These are phyloP conservation scores for Brassica napus DNA, from an alignment of 345 rosid species.

Conservation along the genomic window DNA sequence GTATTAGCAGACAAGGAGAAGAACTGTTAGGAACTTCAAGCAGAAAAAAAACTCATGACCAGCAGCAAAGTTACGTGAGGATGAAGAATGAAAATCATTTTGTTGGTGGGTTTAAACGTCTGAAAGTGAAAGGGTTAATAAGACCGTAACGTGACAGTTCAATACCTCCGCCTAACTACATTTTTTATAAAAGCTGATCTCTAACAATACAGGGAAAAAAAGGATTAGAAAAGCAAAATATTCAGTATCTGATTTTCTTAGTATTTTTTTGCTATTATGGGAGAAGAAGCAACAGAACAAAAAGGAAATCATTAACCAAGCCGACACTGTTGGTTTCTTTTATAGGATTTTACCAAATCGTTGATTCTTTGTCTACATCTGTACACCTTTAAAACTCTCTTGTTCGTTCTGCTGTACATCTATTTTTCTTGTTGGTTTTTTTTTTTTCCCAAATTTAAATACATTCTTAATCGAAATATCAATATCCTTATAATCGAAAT, in stretches of 20 bases:
- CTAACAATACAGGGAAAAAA: not conserved
- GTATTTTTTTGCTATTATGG: slow-evolving; percentile 7
- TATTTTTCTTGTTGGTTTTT: not conserved
- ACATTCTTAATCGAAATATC: too few species aligned
- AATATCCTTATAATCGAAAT: too few species aligned
- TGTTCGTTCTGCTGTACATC: slow-evolving; percentile 11
- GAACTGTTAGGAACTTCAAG: slow-evolving; percentile 27
- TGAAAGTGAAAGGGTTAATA: slow-evolving; percentile 42
- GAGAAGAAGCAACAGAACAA: slow-evolving; percentile 22
- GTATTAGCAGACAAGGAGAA: slow-evolving; percentile 15
- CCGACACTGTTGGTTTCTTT: slow-evolving; percentile 25
- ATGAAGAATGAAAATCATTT: slow-evolving; percentile 28
- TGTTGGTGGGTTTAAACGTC: slow-evolving; percentile 37
- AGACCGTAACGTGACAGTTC: slow-evolving; percentile 45
- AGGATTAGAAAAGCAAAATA: slow-evolving; percentile 19
- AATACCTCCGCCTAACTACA: slow-evolving; percentile 38
- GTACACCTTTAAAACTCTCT: slow-evolving; percentile 1
- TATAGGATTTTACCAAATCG: slow-evolving; percentile 40
- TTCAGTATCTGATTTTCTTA: slow-evolving; percentile 5
- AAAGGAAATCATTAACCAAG: slow-evolving; percentile 22
- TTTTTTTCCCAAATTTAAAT: too few species aligned
- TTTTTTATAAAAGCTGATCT: slow-evolving; percentile 12
- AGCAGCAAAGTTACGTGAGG: slow-evolving; percentile 25
- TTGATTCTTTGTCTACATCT: slow-evolving; percentile 39
- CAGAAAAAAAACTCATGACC: slow-evolving; percentile 12